A percentile compares a stretch with the other conserved stretches of the same genome.
Evolutionary conservation across 225 moss, liverwort and hornwort species (phyloP).

Genomic region (Sphagnum tenellum): DNA sequence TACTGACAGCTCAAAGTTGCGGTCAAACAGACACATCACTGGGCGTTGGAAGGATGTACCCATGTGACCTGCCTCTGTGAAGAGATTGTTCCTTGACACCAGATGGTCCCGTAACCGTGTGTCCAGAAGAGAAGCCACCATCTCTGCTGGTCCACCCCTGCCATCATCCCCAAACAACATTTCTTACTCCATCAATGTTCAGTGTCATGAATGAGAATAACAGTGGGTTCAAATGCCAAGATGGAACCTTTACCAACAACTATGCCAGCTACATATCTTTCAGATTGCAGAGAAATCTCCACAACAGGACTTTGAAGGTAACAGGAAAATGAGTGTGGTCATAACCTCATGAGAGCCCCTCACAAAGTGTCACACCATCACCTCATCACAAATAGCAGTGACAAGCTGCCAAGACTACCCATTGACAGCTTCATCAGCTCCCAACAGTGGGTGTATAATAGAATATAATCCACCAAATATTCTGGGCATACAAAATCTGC

Average conservation of each 20-base stretch:
- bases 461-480: no score
- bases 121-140: slow-evolving; percentile 87
- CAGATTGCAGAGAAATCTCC: not conserved
- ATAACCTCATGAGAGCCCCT: no score
- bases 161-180: not conserved
- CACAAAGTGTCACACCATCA: not conserved
- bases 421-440: not conserved
- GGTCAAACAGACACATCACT: slow-evolving; percentile 82
- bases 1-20: slow-evolving; percentile 90
- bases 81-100: slow-evolving; percentile 89
- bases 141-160: slow-evolving; percentile 93
- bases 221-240: no score
- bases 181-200: no score
- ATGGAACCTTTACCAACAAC: no score
- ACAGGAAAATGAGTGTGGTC: no score
- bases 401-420: not conserved
- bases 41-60: slow-evolving; percentile 94
- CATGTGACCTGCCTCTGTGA: slow-evolving; percentile 95
- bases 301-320: not conserved
- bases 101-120: slow-evolving; percentile 79
- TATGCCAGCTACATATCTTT: no score
- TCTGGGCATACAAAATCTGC: no score
- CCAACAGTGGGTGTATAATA: no score
- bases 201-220: no score
- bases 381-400: not conserved